Evolutionary conservation across 73 alveolate genomes (phyloP).

Genomic region (Paramecium caudatum): DNA sequence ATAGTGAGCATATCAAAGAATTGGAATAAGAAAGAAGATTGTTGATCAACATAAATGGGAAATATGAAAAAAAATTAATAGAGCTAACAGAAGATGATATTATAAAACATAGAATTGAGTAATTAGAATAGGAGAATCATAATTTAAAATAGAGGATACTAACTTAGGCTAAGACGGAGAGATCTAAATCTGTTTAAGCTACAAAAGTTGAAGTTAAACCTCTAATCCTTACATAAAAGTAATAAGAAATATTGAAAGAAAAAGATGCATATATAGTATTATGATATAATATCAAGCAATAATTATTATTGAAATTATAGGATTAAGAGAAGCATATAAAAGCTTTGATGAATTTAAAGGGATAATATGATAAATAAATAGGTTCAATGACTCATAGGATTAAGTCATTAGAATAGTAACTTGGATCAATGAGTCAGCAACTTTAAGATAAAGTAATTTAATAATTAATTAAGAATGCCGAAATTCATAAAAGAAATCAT

Average conservation of each 20-base stretch:
- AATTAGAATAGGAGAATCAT: slow-evolving; percentile 13
- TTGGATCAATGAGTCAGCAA: not conserved
- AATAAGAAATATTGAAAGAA: slow-evolving; percentile 17
- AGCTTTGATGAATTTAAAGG: not conserved
- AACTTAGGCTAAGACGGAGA: not conserved
- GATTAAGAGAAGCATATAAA: slow-evolving; percentile 40
- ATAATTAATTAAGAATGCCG: not conserved
- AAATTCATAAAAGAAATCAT: not conserved
- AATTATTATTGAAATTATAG: not conserved
- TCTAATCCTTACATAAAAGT: not conserved
- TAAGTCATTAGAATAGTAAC: not conserved
- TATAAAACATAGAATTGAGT: not conserved
- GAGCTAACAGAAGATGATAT: not conserved
- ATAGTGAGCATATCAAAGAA: not conserved
- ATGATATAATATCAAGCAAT: not conserved
- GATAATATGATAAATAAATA: slow-evolving; percentile 38
- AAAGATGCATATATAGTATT: slow-evolving; percentile 2
- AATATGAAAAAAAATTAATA: slow-evolving; percentile 16
- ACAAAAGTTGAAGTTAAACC: not conserved
- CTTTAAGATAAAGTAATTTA: not conserved
- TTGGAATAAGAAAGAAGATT: not conserved
- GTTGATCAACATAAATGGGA: not conserved
- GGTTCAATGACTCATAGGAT: not conserved
- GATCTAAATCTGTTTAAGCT: slow-evolving; percentile 19
- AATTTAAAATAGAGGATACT: not conserved